These are phyloP conservation scores for Chalciporus sp. DNA, from an alignment of 1,284 basidiomycete genomes.

Conservation along the genomic window DNA sequence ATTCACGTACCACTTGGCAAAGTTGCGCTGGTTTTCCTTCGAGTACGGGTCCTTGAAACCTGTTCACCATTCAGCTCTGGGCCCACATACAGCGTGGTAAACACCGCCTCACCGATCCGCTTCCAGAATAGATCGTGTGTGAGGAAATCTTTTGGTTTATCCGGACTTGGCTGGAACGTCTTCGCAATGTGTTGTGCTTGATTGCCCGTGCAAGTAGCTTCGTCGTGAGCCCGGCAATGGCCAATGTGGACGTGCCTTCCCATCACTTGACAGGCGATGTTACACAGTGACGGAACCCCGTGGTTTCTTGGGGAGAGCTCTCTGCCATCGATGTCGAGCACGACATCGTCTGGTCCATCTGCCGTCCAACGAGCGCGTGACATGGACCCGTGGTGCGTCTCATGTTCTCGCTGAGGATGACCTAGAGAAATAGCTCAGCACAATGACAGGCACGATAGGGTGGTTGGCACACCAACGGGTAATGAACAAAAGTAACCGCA, in stretches of 20 bases:
- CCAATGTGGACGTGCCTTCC: conserved; percentile 33
- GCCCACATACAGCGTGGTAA: too few relatives aligned
- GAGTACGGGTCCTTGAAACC: conserved; percentile 50
- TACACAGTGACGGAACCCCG: conserved; percentile 66
- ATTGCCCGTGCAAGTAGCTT: conserved; percentile 34
- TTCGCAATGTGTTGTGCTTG: conserved; percentile 45
- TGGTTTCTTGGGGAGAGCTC: conserved; percentile 54
- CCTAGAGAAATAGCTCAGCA: conserved; percentile 36
- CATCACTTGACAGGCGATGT: conserved; percentile 54
- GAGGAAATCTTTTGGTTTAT: conserved; percentile 50
- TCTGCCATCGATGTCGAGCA: conserved; percentile 55
- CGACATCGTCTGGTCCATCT: conserved; percentile 47
- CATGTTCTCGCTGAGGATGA: conserved; percentile 61
- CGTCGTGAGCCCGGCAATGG: background rate
- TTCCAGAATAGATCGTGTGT: conserved; percentile 54
- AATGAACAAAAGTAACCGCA: conserved; percentile 63
- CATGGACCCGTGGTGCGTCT: conserved; percentile 68
- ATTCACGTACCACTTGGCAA: conserved; percentile 48
- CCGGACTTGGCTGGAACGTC: conserved; percentile 43
- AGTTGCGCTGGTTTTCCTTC: conserved; percentile 48
- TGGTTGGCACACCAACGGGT: conserved; percentile 45
- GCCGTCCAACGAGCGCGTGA: conserved; percentile 56
- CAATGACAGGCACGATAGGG: background rate
- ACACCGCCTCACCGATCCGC: conserved; percentile 41
- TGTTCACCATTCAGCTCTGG: background rate